Conservation (phyloP, 2,329 filamentous ascomycete genomes). For the Metarhizium album region DNA sequence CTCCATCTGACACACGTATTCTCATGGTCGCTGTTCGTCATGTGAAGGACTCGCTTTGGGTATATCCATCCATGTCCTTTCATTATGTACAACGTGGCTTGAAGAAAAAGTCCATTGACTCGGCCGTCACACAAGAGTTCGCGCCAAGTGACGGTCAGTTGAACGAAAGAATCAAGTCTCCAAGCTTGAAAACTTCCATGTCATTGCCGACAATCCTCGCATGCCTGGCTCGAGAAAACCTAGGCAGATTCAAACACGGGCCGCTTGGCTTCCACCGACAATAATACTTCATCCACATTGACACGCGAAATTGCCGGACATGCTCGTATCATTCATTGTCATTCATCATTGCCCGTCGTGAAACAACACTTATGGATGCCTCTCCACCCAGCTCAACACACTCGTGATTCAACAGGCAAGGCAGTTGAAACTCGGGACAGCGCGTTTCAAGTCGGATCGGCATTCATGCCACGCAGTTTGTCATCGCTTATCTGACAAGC, state of each 20-base stretch:
- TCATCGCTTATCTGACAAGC: background rate
- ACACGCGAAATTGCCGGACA: background rate
- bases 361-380: background rate
- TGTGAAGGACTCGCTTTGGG: conserved; percentile 14
- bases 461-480: background rate
- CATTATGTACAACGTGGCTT: background rate
- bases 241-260: background rate
- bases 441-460: background rate
- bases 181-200: background rate
- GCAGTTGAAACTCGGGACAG: background rate
- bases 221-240: background rate
- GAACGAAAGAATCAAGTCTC: background rate
- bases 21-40: background rate
- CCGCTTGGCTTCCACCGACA: background rate
- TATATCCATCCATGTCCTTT: conserved; percentile 21
- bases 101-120: background rate
- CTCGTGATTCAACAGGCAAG: background rate
- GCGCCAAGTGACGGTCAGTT: background rate
- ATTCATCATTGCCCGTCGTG: background rate
- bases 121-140: background rate
- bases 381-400: background rate
- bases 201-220: background rate
- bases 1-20: background rate
- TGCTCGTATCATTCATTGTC: background rate
- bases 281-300: background rate